Percentiles rank a stretch among this genome's conserved stretches.
Conservation (phyloP, 306 rosid genomes). For the Malus sylvestris region DNA sequence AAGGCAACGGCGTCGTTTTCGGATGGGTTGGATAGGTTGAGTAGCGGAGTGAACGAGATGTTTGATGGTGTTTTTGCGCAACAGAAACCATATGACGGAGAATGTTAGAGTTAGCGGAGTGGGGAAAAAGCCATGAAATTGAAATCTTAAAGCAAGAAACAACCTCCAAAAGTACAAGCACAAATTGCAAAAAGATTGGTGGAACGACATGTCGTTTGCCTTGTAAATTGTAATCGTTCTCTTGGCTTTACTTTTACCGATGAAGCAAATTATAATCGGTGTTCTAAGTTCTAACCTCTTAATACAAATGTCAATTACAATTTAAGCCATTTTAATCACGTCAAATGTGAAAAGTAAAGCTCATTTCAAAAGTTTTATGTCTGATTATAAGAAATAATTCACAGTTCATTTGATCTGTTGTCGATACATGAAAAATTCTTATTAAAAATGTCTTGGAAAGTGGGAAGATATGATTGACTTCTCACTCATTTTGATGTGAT, state of each 20-base stretch:
- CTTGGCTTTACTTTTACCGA: not conserved
- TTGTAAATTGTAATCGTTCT: not conserved
- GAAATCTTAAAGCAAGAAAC: not conserved
- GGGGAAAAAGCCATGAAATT: not conserved
- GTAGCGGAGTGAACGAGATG: not conserved
- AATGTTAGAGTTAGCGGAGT: not conserved
- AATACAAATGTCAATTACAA: not conserved
- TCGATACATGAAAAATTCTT: too few species aligned
- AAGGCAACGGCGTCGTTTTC: not conserved
- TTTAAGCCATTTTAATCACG: too few species aligned
- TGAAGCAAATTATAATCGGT: not conserved
- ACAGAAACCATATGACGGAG: constrained; percentile 1
- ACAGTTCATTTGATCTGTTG: accelerated
- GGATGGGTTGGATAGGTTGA: constrained; percentile 8
- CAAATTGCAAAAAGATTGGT: not conserved
- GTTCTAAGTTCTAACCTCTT: not conserved
- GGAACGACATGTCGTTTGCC: not conserved
- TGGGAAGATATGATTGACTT: too few species aligned
- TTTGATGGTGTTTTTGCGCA: constrained; percentile 9
- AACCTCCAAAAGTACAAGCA: not conserved
- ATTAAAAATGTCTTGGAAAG: too few species aligned
- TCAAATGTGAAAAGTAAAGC: too few species aligned
- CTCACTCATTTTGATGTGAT: too few species aligned
- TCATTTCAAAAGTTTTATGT: too few species aligned
- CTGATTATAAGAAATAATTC: too few species aligned